Evolutionary conservation across 805 yeast species (phyloP).

Genomic region (Naumovozyma baii): DNA sequence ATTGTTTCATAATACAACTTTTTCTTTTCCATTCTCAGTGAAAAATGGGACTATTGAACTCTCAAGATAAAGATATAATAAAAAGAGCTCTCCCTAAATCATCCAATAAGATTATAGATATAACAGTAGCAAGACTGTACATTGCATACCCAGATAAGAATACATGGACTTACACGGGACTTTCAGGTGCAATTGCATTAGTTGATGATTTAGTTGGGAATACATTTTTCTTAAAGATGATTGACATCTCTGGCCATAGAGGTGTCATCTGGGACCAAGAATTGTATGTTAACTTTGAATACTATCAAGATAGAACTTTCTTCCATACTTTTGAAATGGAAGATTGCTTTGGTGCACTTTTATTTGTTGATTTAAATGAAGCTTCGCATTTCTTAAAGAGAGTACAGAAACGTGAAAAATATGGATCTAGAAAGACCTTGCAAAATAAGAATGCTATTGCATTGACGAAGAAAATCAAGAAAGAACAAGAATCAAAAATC

Average conservation of each 20-base stretch:
- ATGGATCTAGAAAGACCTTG: slow-evolving; percentile 78
- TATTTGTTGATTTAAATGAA: slow-evolving; percentile 82
- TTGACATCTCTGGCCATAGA: slow-evolving; percentile 69
- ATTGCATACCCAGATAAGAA: slow-evolving; percentile 79
- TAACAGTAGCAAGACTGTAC: slow-evolving; percentile 81
- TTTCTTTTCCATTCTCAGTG: too few species aligned
- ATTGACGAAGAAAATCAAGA: slow-evolving; percentile 50
- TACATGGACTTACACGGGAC: slow-evolving; percentile 80
- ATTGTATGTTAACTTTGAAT: slow-evolving; percentile 74
- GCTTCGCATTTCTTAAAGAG: slow-evolving; percentile 79
- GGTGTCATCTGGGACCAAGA: slow-evolving; percentile 99
- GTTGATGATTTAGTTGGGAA: slow-evolving; percentile 93
- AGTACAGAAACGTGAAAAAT: slow-evolving; percentile 63
- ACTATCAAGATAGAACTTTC: slow-evolving; percentile 87
- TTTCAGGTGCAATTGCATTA: slow-evolving; percentile 75
- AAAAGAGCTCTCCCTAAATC: slow-evolving; percentile 84
- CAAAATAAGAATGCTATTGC: slow-evolving; percentile 85
- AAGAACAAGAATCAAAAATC: slow-evolving; percentile 53
- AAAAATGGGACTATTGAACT: slow-evolving; percentile 33
- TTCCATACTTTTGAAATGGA: slow-evolving; percentile 93
- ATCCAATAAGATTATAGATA: slow-evolving; percentile 78
- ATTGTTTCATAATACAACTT: too few species aligned
- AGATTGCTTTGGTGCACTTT: slow-evolving; percentile 74
- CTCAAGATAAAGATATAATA: slow-evolving; percentile 77
- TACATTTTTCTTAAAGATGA: slow-evolving; percentile 81